Base-by-base conservation (phyloP, 2,329 filamentous ascomycete species). In the Volutella citrinella region DNA sequence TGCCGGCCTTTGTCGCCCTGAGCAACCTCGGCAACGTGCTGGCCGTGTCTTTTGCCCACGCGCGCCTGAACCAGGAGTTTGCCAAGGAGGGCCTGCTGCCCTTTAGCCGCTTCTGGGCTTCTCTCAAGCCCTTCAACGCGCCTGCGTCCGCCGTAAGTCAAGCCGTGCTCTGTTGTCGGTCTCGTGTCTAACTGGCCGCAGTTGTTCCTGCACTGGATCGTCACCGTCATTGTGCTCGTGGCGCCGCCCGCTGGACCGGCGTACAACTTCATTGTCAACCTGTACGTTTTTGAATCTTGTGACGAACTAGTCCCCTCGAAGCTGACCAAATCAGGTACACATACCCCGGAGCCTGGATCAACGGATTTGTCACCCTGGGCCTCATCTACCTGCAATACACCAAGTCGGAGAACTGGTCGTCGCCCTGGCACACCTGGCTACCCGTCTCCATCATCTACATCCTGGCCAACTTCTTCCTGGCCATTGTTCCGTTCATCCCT, bases 1-100 rank as follows among this genome's bases (percentile, higher is more conserved):
- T 78, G 8, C 72, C 72, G 0, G 74, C 69, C 0, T 77, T 82
- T 32, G 76, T 82, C 1, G 76, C 76, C 0, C 52, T 82, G 20
- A 79, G 73, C 31, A 78, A 78, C 42, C 49, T 82, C 29, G 79
- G 78, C 7, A 82, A 82, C 32, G 75, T 83, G 1, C 59, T 82
- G 8, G 74, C 75, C 14, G 70, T 80, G 27, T 77, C 69, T 38
- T 82, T 81, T 45, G 69, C 75, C 0, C 74, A 80, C 33, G 62
- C 76, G 0, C 67, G 78, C 1, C 47, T 81, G 9, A 80, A 78
- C 45, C 77, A 81, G 43, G 82, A 86, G 55, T 65, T 87, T 27
- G 83, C 77, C 1, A 84, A 83, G 49, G 82, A 87, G 49, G 81
- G 81, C 0, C 63, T 87, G 6, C 51, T 87, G 11, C 83, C 83